These are phyloP conservation scores for Hirschfeldia incana DNA, from an alignment of 345 rosid genomes.

Conservation along the genomic window DNA sequence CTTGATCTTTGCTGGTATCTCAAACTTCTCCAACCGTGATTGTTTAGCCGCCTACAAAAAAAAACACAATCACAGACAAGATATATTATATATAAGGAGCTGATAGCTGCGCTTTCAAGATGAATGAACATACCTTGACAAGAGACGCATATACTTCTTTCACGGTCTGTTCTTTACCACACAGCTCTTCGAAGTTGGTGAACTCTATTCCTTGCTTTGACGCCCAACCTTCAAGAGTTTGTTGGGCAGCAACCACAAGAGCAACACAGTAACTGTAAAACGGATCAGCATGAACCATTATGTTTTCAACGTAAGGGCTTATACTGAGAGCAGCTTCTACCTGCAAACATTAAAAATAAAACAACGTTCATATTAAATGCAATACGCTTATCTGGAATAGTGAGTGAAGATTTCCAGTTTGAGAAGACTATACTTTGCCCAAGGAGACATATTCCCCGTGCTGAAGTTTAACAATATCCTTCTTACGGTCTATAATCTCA, in stretches of 20 bases:
- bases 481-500: conserved; percentile 93
- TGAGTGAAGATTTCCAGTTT: neutral
- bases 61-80: neutral
- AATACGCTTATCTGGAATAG: neutral
- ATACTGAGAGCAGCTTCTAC: conserved; percentile 85
- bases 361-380: conserved; percentile 14
- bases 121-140: conserved; percentile 52
- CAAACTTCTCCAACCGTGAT: conserved; percentile 77
- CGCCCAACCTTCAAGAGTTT: conserved; percentile 78
- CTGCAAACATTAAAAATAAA: conserved; percentile 42
- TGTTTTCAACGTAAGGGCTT: conserved; percentile 74
- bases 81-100: neutral
- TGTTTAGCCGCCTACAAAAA: conserved; percentile 64
- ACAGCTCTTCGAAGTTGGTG: conserved; percentile 57
- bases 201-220: conserved; percentile 60
- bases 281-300: conserved; percentile 95
- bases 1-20: conserved; percentile 87
- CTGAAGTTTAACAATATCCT: conserved; percentile 97
- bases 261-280: conserved; percentile 90
- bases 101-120: neutral
- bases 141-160: conserved; percentile 86
- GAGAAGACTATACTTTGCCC: conserved; percentile 70
- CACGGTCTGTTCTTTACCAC: conserved; percentile 58
- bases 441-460: conserved; percentile 98
- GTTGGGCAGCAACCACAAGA: conserved; percentile 73